Conservation (phyloP, 2,329 filamentous ascomycete species). For the Chaetomium globosum region DNA sequence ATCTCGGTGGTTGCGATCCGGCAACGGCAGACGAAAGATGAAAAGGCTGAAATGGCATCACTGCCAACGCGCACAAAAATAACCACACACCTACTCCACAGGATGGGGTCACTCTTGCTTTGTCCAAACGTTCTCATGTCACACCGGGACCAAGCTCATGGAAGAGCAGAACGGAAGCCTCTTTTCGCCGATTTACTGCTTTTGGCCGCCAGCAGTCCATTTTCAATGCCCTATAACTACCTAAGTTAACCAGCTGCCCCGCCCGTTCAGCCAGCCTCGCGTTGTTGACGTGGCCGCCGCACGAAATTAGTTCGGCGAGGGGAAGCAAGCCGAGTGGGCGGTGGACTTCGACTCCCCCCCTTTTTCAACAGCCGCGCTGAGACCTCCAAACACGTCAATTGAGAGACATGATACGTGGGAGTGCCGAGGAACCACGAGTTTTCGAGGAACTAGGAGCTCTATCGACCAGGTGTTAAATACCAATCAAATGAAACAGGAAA, state of each 20-base stretch:
- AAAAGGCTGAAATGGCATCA: background rate
- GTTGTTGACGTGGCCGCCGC: background rate
- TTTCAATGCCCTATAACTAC: background rate
- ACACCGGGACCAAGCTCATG: background rate
- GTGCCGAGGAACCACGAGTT: background rate
- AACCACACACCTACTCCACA: too few relatives aligned
- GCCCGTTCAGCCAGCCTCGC: background rate
- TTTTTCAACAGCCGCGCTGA: background rate
- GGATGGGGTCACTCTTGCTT: background rate
- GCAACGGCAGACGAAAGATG: background rate
- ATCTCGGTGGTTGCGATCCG: background rate
- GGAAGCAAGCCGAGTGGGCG: background rate
- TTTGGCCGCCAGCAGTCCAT: background rate
- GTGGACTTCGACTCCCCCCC: background rate
- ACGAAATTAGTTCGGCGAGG: background rate
- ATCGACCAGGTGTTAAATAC: background rate
- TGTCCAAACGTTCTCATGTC: background rate
- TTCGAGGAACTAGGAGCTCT: background rate
- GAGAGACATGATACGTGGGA: background rate
- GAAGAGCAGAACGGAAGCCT: background rate
- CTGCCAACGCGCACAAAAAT: background rate
- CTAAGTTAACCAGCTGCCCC: too few relatives aligned
- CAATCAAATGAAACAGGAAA: background rate
- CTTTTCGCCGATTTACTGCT: background rate
- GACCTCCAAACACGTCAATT: background rate